Evolutionary conservation across 768 basidiomycete species (phyloP).

Genomic region (Suillus spraguei): DNA sequence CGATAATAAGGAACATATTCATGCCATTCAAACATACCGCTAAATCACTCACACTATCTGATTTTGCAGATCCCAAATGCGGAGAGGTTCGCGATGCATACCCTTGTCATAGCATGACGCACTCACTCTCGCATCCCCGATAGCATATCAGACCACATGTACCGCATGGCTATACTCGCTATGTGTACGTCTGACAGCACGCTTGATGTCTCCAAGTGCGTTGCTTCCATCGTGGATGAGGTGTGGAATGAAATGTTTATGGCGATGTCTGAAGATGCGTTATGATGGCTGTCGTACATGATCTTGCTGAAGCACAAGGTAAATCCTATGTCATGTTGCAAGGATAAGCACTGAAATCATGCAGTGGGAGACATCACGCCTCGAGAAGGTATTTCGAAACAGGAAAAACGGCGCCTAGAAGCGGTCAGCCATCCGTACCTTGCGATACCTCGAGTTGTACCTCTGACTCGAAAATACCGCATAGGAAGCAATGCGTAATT

Average conservation of each 20-base stretch:
- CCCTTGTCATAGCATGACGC: background rate
- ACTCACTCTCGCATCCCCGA: constrained; percentile 6
- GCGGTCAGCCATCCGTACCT: constrained; percentile 41
- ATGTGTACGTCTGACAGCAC: constrained; percentile 80
- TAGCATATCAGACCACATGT: constrained; percentile 97
- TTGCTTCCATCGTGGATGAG: background rate
- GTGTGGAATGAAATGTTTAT: background rate
- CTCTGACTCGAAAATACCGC: constrained; percentile 15
- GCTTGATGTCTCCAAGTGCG: constrained; percentile 75
- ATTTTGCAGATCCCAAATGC: constrained; percentile 68
- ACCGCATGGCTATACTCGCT: constrained; percentile 92
- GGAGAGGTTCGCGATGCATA: constrained; percentile 61
- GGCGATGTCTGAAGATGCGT: constrained; percentile 57
- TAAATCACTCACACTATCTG: constrained; percentile 3
- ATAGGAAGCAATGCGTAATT: constrained; percentile 89
- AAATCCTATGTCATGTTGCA: too few species aligned
- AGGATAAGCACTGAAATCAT: background rate
- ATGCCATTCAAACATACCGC: constrained; percentile 4
- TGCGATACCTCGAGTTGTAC: background rate
- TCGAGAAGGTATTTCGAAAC: constrained; percentile 80
- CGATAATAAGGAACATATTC: constrained; percentile 53
- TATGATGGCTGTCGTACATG: constrained; percentile 91
- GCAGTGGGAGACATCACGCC: constrained; percentile 94
- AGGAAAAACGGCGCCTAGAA: constrained; percentile 79
- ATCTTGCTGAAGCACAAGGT: constrained; percentile 96